Evolutionary conservation across 2,329 filamentous ascomycete species (phyloP).

Genomic region (Pseudocercospora pini-densiflorae): DNA sequence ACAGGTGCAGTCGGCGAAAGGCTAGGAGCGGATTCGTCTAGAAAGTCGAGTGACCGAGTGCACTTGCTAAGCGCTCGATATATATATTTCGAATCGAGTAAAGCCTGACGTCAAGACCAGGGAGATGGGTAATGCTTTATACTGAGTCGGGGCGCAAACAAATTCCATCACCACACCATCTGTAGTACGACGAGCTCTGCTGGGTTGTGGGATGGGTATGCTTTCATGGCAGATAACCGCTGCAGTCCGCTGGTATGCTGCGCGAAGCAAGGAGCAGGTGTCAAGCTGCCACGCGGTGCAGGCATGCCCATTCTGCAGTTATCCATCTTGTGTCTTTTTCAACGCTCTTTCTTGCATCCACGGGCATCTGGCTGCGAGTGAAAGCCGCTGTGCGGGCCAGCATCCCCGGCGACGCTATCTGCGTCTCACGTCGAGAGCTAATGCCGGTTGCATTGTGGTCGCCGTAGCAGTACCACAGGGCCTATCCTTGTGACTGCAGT

Average conservation of each 20-base stretch:
- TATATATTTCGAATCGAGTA: constrained; percentile 7
- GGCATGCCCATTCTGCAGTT: constrained; percentile 24
- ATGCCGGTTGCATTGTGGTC: constrained; percentile 13
- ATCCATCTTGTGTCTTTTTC: constrained; percentile 24
- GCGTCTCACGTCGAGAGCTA: constrained; percentile 17
- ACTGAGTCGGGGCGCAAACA: constrained; percentile 31
- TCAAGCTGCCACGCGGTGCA: constrained; percentile 31
- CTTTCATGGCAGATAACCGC: constrained; percentile 30
- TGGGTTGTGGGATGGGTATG: constrained; percentile 26
- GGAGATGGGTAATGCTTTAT: constrained; percentile 28
- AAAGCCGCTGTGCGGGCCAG: constrained; percentile 5
- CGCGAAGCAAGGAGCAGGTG: constrained; percentile 32
- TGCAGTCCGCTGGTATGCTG: constrained; percentile 30
- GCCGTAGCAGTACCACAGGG: constrained; percentile 6
- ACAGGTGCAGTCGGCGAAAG: neutral
- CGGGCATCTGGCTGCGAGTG: constrained; percentile 20
- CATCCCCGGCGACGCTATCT: constrained; percentile 12
- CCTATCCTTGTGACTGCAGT: constrained; percentile 6
- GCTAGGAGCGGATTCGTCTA: neutral
- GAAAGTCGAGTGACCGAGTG: neutral
- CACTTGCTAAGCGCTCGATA: neutral
- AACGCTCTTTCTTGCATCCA: constrained; percentile 18
- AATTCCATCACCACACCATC: constrained; percentile 30
- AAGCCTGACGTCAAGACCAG: constrained; percentile 4
- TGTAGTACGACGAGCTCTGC: constrained; percentile 26